Evolutionary conservation across 1,284 basidiomycete genomes (phyloP), one percentile per base, ranked within the genome.

Genomic region (Ustilago vetiveriae): DNA sequence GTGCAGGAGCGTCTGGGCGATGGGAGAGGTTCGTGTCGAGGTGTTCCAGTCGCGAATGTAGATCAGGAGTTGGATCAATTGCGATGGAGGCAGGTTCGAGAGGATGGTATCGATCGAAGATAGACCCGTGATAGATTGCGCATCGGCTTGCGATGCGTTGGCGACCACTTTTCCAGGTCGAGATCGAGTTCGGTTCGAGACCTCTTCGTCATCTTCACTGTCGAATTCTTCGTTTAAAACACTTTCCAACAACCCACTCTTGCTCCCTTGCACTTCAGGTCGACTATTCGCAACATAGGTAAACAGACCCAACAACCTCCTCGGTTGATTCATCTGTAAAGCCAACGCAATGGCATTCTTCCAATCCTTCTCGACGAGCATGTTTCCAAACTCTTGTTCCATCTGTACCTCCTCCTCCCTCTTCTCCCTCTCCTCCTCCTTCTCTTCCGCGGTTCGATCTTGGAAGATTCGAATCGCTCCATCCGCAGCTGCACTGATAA

Each of bases 41-140:
- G 94, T 90, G 83, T 98, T 99, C 95, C 95, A 99, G 75, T 92
- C 90, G 39, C 92, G 87, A 30, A 94, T 86, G 82, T 92, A 94
- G 37, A 87, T 86, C 45, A 98, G 85, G 14, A 99, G 86, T 55
- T 89, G 89, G 8, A 89, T 88, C 19, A 98, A 87, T 74, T 95
- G 92, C 10, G 88, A 78, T 2, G 87, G 84, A 0, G 87, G 83
- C 6, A 98, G 86, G 0, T 87, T 88, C 53, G 87, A 85, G 59
- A 98, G 85, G 38, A 97, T 90, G 62, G 88, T 19, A 46, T 81
- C 79, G 30, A 81, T 69, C 4, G 70, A 54, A 1, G 37, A 44
- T 13, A 75, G 62, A 7, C 79, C 79, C 0, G 78, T 80, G 50
- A 80, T 76, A n/a, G 65, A 71, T 1, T 27, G 24, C 7, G 52